phyloP scores from a whole-genome alignment of 805 yeast genomes.

The Saccharomycopsis sp. region DNA sequence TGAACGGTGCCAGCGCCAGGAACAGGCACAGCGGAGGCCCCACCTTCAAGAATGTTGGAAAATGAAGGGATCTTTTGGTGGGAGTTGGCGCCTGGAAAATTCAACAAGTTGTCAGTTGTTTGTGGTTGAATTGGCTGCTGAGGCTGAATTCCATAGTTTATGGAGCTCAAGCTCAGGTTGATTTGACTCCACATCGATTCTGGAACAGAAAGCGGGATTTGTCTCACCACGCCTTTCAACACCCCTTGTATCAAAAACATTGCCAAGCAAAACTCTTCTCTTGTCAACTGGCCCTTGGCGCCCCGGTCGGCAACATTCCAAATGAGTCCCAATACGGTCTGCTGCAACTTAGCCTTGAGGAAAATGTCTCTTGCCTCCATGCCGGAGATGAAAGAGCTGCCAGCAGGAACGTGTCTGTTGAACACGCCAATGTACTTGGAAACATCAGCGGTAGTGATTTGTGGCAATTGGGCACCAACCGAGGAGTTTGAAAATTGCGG shows the following conservation, averaged over 20 bases:
- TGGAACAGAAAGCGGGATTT: constrained; percentile 45
- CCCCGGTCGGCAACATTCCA: constrained; percentile 83
- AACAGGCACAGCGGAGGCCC: background rate
- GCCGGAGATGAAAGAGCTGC: constrained; percentile 44
- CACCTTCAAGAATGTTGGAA: background rate
- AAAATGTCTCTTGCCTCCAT: constrained; percentile 78
- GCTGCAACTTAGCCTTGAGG: constrained; percentile 79
- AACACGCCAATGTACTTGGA: constrained; percentile 63
- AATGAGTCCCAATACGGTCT: constrained; percentile 66
- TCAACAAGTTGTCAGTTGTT: constrained; percentile 18
- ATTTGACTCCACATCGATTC: constrained; percentile 32
- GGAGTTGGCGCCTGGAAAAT: constrained; percentile 1
- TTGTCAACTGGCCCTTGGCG: constrained; percentile 61
- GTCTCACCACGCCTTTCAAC: constrained; percentile 53
- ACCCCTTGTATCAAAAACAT: constrained; percentile 90
- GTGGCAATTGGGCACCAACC: constrained; percentile 29
- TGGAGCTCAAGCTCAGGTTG: constrained; percentile 21
- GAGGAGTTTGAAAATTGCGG: constrained; percentile 19
- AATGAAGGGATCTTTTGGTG: background rate
- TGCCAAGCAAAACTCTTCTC: constrained; percentile 78
- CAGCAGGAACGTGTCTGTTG: constrained; percentile 49
- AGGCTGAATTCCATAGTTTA: constrained; percentile 5
- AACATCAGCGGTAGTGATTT: constrained; percentile 38
- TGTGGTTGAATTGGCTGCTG: constrained; percentile 11
- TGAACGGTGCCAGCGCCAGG: constrained; percentile 2